Base-by-base conservation (phyloP, 768 basidiomycete genomes). In the Tubosaeta brunneosetosa region DNA sequence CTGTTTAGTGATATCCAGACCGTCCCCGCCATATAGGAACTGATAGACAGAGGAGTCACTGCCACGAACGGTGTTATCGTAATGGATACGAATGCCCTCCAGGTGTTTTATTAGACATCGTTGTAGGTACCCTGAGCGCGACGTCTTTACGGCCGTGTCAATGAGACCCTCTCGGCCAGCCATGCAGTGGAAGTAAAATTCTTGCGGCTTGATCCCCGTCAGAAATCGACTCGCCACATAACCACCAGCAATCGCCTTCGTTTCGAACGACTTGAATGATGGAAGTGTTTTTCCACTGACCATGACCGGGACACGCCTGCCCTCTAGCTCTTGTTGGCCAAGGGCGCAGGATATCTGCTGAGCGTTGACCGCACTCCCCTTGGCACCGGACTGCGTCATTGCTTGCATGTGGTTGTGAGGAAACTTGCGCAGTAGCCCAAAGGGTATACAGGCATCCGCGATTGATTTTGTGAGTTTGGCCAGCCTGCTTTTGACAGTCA, bases 101-200 rank as follows among this genome's bases (percentile, higher is more conserved):
- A 99, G 77, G 69, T 99, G 97, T 71, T 99, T 99, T 77, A 99
- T 94, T 59, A 99, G 77, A 73, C 97, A 98, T 44, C 97, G 84
- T 68, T 99, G 97, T 17, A 99, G 81, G 70, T 99, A 99, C 17
- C 97, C 97, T 4, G 97, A 98, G 50, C 97, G 93, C 56, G 89
- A 91, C 4, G 97, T 99, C 75, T 99, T 99, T 68, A 99, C 95
- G 34, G 97, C 97, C 6, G 97, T 99, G 65, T 99, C 97, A 64
- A 99, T 99, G 36, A 99, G 80, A 65, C 97, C 97, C 75, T 99
- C 97, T 61, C 97, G 84, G 48, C 97, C 97, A 52, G 97, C 97
- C 97, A 99, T 99, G 67, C 97, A 98, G 73, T 99, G 97, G 79
- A 99, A 99, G 75, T 97, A 99, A 73, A 97, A 99, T 69, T 99